A percentile compares a stretch with the other conserved stretches of the same genome.
phyloP scores from a whole-genome alignment of 345 rosid species.

The Citrus sinensis region DVS_A1.0 CM039166.1:26090001-26090500 shows the following conservation, averaged over 20 bases:
- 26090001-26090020: constrained; percentile 52
- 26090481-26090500: background rate
- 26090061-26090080: constrained; percentile 67
- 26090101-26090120: constrained; percentile 38
- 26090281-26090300: constrained; percentile 34
- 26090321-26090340: background rate
- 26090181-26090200: background rate
- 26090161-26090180: background rate
- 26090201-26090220: constrained; percentile 14
- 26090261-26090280: constrained; percentile 29
- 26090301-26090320: constrained; percentile 18
- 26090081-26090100: constrained; percentile 53
- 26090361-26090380: too few relatives aligned
- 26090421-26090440: background rate
- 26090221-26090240: constrained; percentile 40
- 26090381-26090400: background rate
- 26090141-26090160: background rate
- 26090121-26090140: constrained; percentile 50
- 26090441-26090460: background rate
- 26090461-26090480: background rate
- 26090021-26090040: constrained; percentile 71
- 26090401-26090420: background rate
- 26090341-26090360: too few relatives aligned
- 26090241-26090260: constrained; percentile 29
- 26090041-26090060: constrained; percentile 74